Evolutionary conservation across 1,139 yeast species (phyloP).

Genomic region (Scheffersomyces quercinus): DNA sequence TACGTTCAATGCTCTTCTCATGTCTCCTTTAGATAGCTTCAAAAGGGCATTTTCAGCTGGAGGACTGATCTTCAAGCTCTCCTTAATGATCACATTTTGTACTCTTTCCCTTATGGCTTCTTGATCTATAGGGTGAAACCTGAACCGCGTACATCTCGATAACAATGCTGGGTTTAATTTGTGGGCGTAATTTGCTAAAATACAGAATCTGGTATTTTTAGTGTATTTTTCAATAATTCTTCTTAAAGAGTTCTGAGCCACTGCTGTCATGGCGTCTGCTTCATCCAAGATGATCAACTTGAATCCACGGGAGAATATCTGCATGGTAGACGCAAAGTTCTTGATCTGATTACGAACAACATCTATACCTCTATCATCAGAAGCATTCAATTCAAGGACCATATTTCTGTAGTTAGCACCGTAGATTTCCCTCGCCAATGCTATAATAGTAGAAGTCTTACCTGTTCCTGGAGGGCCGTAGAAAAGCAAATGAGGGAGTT

Average conservation of each 20-base stretch:
- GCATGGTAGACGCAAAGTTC: constrained; percentile 86
- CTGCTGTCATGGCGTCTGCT: constrained; percentile 98
- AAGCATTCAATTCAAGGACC: constrained; percentile 89
- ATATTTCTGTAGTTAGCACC: constrained; percentile 81
- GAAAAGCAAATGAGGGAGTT: constrained; percentile 84
- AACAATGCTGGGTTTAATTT: constrained; percentile 92
- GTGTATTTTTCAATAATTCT: constrained; percentile 92
- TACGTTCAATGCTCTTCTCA: constrained; percentile 93
- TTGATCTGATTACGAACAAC: constrained; percentile 85
- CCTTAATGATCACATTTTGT: constrained; percentile 65
- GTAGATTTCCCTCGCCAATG: constrained; percentile 87
- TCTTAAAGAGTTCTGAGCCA: constrained; percentile 93
- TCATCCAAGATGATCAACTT: constrained; percentile 92
- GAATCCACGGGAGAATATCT: constrained; percentile 79
- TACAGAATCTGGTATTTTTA: constrained; percentile 92
- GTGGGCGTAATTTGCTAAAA: constrained; percentile 93
- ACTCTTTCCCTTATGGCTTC: constrained; percentile 70
- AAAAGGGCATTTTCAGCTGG: constrained; percentile 70
- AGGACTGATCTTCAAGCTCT: constrained; percentile 55
- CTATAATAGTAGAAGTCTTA: constrained; percentile 90
- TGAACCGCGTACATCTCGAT: constrained; percentile 91
- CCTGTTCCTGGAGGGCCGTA: constrained; percentile 99
- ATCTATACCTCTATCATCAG: constrained; percentile 85
- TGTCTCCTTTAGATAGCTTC: constrained; percentile 81
- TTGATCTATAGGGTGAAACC: constrained; percentile 80